Base-by-base conservation (phyloP, 179 eudicot genomes). In the Spinacia oleracea region DNA sequence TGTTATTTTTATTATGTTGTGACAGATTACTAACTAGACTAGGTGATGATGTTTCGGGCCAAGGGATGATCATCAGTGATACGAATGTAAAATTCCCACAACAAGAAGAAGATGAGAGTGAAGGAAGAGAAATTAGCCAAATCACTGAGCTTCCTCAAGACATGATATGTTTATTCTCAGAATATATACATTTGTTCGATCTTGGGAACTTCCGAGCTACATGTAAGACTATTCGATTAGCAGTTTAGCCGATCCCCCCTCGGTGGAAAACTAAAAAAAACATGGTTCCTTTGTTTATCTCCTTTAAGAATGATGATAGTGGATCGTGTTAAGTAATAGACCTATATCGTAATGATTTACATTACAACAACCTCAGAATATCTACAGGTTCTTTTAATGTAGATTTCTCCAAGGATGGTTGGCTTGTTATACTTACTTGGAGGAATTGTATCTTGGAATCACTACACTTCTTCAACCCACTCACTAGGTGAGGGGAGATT, bases 161-260 rank as follows among this genome's bases (percentile, higher is more conserved):
- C 25, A 21, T 70, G 21, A 78, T 78, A 78, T 21, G 31, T 35
- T 31, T 70, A 51, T 27, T 78, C 59, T 78, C 80, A 2, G 40
- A 58, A 38, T 69, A 78, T 56, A 11, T 78, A 15, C 55, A 78
- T 42, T 69, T 70, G 48, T 70, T 78, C 27, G 75, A 78, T 70
- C 58, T 55, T 50, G 11, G 46, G 69, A 56, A 35, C 38, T 35
- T 35, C 38, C 38, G 4, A 35, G 38, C 38, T 1, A 35, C 2
- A 1, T 35, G 38, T 35, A 35, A 35, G 38, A 4, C 4, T 1
- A 1, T 35, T 35, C 38, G 4, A 35, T 35, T 4, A 35, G n/a
- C n/a, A n/a, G n/a, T n/a, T n/a, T n/a, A n/a, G n/a, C n/a, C n/a
- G n/a, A n/a, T n/a, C n/a, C n/a, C n/a, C n/a, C n/a, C n/a, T n/a